These are phyloP conservation scores for Saccharomyces eubayanus DNA, from an alignment of 805 yeast species.

Conservation along the genomic window DNA sequence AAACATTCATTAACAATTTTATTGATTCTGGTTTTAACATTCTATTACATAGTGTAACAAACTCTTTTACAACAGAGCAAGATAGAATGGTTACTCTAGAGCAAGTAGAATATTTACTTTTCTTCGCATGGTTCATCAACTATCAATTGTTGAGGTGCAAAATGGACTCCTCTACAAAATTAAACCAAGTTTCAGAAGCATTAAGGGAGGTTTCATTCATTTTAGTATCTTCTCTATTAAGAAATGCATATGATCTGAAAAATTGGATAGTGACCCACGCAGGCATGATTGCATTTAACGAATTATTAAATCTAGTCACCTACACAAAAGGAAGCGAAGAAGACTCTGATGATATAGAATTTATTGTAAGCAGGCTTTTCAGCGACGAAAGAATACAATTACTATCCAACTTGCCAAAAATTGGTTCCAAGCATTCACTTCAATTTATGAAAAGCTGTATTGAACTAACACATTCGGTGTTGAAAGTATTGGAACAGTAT, in stretches of 20 bases:
- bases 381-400: conserved; percentile 50
- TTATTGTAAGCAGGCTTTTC: conserved; percentile 60
- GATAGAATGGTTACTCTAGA: conserved; percentile 28
- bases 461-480: conserved; percentile 53
- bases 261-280: conserved; percentile 62
- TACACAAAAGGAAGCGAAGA: conserved; percentile 33
- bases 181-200: conserved; percentile 43
- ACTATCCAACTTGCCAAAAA: conserved; percentile 51
- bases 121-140: conserved; percentile 67
- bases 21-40: conserved; percentile 70
- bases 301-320: conserved; percentile 42
- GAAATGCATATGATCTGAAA: conserved; percentile 35
- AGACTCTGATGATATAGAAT: conserved; percentile 38
- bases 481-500: conserved; percentile 61
- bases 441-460: conserved; percentile 52
- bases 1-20: conserved; percentile 47
- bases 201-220: conserved; percentile 55
- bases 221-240: conserved; percentile 35
- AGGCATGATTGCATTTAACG: conserved; percentile 56
- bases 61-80: conserved; percentile 36
- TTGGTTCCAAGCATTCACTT: conserved; percentile 56
- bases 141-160: conserved; percentile 44
- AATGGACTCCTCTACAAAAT: conserved; percentile 21
- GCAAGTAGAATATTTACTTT: conserved; percentile 43
- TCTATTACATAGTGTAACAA: conserved; percentile 46